Base-by-base conservation (phyloP, 805 yeast species). In the Lipomyces japonicus region DNA sequence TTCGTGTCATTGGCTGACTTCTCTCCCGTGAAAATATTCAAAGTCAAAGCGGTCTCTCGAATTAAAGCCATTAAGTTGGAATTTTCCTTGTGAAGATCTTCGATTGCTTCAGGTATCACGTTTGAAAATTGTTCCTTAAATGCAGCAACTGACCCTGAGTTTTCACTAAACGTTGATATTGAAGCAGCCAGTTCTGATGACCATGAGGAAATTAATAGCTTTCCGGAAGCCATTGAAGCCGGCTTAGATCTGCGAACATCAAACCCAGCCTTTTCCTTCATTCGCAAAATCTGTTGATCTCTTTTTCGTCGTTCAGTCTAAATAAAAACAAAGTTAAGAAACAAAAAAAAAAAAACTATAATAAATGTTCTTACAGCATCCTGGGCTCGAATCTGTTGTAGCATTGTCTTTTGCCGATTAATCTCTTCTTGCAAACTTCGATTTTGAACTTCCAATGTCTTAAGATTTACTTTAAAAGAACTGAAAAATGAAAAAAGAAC, bases 201-300 rank as follows among this genome's bases (percentile, higher is more conserved):
- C 50, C 48, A 42, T 19, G 51, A 35, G 7, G 31, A 22, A 7
- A 18, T 7, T 5, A n/a, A 25, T 4, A 54, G 23, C 7, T 35
- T 52, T 3, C 58, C 58, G 14, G 50, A 40, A 14, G 38, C 44
- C 2, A 35, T 42, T 3, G 58, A 49, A 19, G 32, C 23, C 4
- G 47, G 16, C 30, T 52, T 54, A 7, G 45, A 24, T 16, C 58
- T 25, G 16, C 58, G 52, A 19, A 54, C 37, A 21, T 54, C 58
- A 30, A 54, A 54, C 5, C 58, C 58, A 7, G 58, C 58, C 21
- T 54, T 54, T 26, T 54, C 58, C 26, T 54, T 54, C 57, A 54
- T 51, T 9, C 58, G 38, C 14, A 48, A 44, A 19, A 54, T 47
- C 22, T 51, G 57, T 39, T 54, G 57, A 35, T 54, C 58, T 5